These are phyloP conservation scores for Paxillus ammoniavirescens DNA, from an alignment of 768 basidiomycete genomes.

Conservation along the genomic window DNA sequence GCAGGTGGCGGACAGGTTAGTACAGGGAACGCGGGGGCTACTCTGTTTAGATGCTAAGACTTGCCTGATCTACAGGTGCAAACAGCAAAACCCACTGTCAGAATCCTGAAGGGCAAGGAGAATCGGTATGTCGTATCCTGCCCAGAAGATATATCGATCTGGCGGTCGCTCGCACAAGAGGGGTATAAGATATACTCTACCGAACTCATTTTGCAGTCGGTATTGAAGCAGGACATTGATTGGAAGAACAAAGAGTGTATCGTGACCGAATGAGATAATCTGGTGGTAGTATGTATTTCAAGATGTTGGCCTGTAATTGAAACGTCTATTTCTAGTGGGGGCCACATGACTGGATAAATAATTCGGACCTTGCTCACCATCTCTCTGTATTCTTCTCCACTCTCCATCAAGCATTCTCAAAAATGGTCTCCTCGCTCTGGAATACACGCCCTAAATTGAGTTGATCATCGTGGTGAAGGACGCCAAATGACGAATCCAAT, in stretches of 20 bases:
- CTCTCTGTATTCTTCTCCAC: too few relatives aligned
- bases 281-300: background rate
- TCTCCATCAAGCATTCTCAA: too few relatives aligned
- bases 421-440: too few relatives aligned
- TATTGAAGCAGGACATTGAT: conserved; percentile 64
- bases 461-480: too few relatives aligned
- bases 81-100: conserved; percentile 51
- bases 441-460: too few relatives aligned
- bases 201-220: conserved; percentile 64
- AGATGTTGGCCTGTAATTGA: too few relatives aligned
- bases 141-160: conserved; percentile 59
- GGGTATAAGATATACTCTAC: conserved; percentile 61
- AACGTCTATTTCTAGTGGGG: too few relatives aligned
- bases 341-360: too few relatives aligned
- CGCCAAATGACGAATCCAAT: too few relatives aligned
- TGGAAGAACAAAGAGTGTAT: conserved; percentile 47
- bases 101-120: conserved; percentile 48
- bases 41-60: background rate
- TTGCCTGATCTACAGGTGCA: conserved; percentile 31
- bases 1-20: conserved; percentile 72
- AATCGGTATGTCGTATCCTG: conserved; percentile 67
- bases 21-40: background rate
- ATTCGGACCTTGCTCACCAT: too few relatives aligned
- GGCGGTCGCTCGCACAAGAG: conserved; percentile 56
- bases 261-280: conserved; percentile 7